Evolutionary conservation across 768 basidiomycete species (phyloP), one percentile per base, ranked within the genome.

Genomic region (Suillus fuscotomentosus): DNA sequence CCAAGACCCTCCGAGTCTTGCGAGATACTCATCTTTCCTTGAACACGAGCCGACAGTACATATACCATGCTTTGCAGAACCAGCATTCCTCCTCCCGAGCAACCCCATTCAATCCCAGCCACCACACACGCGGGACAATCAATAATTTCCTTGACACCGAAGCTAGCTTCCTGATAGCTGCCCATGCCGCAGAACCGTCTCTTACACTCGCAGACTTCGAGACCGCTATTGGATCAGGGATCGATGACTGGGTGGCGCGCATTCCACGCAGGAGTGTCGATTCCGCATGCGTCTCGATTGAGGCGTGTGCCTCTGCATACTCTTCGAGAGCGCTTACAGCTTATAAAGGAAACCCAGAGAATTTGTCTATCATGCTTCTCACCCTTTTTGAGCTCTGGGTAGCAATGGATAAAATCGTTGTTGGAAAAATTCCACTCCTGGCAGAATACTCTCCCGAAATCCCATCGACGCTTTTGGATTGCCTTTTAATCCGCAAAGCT

Each of bases 291-390:
- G 54, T 55, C 8, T 38, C 60, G 17, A 64, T 74, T 17, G 73
- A 70, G 61, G 47, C 67, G 1, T 74, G 73, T 43, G 73, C 73
- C 10, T 59, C 60, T 17, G 54, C 65, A 6, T 79, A 82, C 48
- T 70, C 71, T 1, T 66, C 65, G 1, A 50, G 71, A 0, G 76
- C 82, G 0, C 27, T 50, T 41, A 22, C 11, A 1, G 61, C 62
- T 1, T 82, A 81, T 54, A 51, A 60, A 11, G 65, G 66, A 14
- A 80, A 76, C 43, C 78, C 82, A 2, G 82, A 83, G 59, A 67
- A 73, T 31, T 48, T 73, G 7, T 84, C 83, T 0, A 62, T 79
- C 2, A 81, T 86, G 77, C 65, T 85, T 48, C 70, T 86, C 53
- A 73, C 72, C 3, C 62, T 56, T 13, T 22, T 73, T 22, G 79